Percentiles rank a stretch among this genome's conserved stretches.
phyloP scores from a whole-genome alignment of 208 protist genomes.

The Zelonia costaricensis region DNA sequence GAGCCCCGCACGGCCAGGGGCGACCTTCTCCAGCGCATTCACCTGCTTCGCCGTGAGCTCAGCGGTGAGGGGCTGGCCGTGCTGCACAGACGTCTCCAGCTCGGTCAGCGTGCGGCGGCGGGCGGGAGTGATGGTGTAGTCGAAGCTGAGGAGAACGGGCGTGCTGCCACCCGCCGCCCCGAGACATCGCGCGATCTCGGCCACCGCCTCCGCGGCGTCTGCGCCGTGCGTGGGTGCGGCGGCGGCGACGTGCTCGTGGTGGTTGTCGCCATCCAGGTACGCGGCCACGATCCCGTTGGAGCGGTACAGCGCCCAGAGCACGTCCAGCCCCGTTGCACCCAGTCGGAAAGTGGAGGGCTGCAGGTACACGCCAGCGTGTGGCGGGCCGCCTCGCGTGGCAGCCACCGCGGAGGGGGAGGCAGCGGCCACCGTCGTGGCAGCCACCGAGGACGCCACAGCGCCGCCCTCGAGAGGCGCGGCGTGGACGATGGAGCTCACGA shows the following conservation, averaged over 20 bases:
- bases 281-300: slow-evolving; percentile 8
- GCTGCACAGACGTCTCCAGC: neutral
- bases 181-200: slow-evolving; percentile 9
- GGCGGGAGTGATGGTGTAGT: slow-evolving; percentile 7
- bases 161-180: slow-evolving; percentile 10
- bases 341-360: slow-evolving; percentile 16
- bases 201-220: neutral
- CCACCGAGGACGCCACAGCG: too few relatives aligned
- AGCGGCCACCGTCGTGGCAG: too few relatives aligned
- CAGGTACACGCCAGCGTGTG: slow-evolving; percentile 9
- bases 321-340: slow-evolving; percentile 7
- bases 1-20: neutral
- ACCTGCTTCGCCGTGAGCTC: slow-evolving; percentile 2
- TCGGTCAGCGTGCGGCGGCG: slow-evolving; percentile 1
- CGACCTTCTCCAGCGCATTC: slow-evolving; percentile 13
- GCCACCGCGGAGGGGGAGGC: too few relatives aligned
- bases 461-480: too few relatives aligned
- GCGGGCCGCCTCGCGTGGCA: slow-evolving; percentile 1
- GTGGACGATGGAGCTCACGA: too few relatives aligned
- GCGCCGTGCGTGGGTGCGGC: neutral
- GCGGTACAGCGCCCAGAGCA: slow-evolving; percentile 12
- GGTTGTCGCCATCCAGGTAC: slow-evolving; percentile 5
- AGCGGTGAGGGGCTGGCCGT: neutral
- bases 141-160: slow-evolving; percentile 9
- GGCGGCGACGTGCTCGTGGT: neutral